Conservation (phyloP, 352 stramenopile genomes). For the Thalassiosira mediterranea region DNA sequence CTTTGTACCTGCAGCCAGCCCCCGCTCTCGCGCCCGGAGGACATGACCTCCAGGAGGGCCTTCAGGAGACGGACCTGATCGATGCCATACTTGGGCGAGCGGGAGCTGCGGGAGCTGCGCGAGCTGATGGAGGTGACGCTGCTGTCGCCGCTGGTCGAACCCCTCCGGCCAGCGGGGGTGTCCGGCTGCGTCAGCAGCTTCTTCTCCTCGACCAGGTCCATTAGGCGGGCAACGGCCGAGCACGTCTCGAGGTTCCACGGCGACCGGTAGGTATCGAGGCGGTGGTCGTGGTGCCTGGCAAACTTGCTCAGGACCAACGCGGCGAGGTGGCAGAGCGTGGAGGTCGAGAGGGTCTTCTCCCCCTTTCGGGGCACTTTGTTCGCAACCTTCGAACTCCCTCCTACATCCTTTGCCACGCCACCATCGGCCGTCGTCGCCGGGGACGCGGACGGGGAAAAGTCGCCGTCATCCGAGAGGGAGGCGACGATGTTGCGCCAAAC, state of each 20-base stretch:
- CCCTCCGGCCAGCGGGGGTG: slow-evolving; percentile 15
- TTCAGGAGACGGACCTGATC: slow-evolving; percentile 79
- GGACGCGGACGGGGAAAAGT: background rate
- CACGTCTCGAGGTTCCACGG: slow-evolving; percentile 75
- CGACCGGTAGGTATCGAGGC: slow-evolving; percentile 54
- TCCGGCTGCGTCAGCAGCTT: slow-evolving; percentile 58
- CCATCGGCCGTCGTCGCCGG: background rate
- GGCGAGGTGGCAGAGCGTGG: slow-evolving; percentile 68
- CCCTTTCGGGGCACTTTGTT: background rate
- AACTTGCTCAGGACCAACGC: slow-evolving; percentile 78
- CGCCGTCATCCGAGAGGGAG: slow-evolving; percentile 33
- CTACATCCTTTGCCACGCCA: background rate
- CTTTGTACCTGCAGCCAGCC: slow-evolving; percentile 74
- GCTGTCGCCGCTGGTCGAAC: slow-evolving; percentile 18
- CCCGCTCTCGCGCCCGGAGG: slow-evolving; percentile 76
- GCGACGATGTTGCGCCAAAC: slow-evolving; percentile 71
- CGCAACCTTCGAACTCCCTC: background rate
- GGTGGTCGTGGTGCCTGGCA: slow-evolving; percentile 66
- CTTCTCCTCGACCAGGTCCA: slow-evolving; percentile 83
- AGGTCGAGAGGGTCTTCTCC: slow-evolving; percentile 36
- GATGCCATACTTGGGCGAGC: slow-evolving; percentile 53
- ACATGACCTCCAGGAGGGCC: slow-evolving; percentile 72
- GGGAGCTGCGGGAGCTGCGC: background rate
- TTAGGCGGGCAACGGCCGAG: slow-evolving; percentile 71
- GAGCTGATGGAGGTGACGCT: background rate